Conservation (phyloP, 495 filamentous ascomycete species). For the Talaromyces nanjingensis region DNA sequence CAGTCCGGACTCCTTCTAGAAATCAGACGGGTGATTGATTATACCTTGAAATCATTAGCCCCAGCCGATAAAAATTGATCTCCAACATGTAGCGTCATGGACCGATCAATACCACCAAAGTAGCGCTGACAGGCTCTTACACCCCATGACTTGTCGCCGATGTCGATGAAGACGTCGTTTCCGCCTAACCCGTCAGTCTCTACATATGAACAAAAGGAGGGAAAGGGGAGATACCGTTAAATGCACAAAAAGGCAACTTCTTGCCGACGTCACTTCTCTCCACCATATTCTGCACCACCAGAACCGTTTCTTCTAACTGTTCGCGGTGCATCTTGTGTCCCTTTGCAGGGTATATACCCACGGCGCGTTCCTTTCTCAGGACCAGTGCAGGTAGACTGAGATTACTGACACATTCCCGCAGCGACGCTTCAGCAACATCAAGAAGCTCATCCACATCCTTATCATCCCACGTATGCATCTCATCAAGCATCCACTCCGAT, state of each 20-base stretch:
- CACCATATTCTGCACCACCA: constrained; percentile 85
- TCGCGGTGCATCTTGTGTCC: constrained; percentile 69
- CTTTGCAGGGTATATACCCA: constrained; percentile 68
- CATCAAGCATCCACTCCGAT: constrained; percentile 70
- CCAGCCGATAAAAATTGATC: constrained; percentile 96
- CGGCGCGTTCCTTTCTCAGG: constrained; percentile 86
- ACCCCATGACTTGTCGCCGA: constrained; percentile 95
- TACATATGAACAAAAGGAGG: neutral
- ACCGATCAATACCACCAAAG: constrained; percentile 64
- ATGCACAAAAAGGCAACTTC: constrained; percentile 88
- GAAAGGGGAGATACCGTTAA: constrained; percentile 57
- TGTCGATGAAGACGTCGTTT: constrained; percentile 96
- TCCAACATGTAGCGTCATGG: constrained; percentile 73
- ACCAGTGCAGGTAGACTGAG: constrained; percentile 71
- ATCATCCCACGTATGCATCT: constrained; percentile 83
- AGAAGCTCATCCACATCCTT: constrained; percentile 69
- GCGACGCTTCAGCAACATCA: constrained; percentile 75
- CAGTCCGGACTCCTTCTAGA: neutral
- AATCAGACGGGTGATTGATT: no score
- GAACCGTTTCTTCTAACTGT: constrained; percentile 88
- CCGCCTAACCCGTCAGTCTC: constrained; percentile 43
- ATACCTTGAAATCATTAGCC: constrained; percentile 90
- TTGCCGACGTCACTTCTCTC: constrained; percentile 67
- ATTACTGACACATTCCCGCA: constrained; percentile 69
- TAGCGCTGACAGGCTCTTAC: constrained; percentile 89